Evolutionary conservation across 305 asterid genomes (phyloP).

Genomic region (Ilex paraguariensis): DNA sequence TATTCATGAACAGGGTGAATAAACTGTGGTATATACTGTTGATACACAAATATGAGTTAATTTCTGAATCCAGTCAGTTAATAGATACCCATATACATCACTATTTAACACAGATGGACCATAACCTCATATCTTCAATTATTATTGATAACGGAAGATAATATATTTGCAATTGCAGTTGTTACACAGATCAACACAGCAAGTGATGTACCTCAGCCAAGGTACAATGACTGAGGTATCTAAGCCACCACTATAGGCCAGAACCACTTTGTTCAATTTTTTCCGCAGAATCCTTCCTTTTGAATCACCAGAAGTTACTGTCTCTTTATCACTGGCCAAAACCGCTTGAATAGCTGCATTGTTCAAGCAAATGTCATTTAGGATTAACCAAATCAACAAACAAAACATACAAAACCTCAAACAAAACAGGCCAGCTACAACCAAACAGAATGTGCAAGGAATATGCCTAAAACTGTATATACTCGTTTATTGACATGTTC

Average conservation of each 20-base stretch:
- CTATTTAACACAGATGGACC: too few relatives aligned
- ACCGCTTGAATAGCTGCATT: constrained; percentile 61
- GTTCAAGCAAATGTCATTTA: constrained; percentile 11
- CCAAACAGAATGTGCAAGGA: background rate
- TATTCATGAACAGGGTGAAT: background rate
- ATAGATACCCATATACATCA: too few relatives aligned
- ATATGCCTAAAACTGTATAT: too few relatives aligned
- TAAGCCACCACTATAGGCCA: constrained; percentile 95
- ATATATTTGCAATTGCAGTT: too few relatives aligned
- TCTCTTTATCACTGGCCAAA: constrained; percentile 54
- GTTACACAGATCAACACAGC: background rate
- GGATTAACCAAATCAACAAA: constrained; percentile 4
- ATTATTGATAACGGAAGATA: too few relatives aligned
- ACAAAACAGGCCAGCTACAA: background rate
- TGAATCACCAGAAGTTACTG: constrained; percentile 27
- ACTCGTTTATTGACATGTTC: too few relatives aligned
- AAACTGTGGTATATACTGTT: too few relatives aligned
- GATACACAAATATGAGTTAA: too few relatives aligned
- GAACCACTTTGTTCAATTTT: constrained; percentile 83
- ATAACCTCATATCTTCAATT: too few relatives aligned
- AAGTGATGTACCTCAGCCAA: constrained; percentile 75
- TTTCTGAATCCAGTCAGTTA: too few relatives aligned
- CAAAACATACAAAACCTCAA: background rate
- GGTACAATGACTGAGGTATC: constrained; percentile 98
- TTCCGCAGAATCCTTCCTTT: constrained; percentile 46